Evolutionary conservation across 2,329 filamentous ascomycete species (phyloP).

Genomic region (Trichoderma asperellum): DNA sequence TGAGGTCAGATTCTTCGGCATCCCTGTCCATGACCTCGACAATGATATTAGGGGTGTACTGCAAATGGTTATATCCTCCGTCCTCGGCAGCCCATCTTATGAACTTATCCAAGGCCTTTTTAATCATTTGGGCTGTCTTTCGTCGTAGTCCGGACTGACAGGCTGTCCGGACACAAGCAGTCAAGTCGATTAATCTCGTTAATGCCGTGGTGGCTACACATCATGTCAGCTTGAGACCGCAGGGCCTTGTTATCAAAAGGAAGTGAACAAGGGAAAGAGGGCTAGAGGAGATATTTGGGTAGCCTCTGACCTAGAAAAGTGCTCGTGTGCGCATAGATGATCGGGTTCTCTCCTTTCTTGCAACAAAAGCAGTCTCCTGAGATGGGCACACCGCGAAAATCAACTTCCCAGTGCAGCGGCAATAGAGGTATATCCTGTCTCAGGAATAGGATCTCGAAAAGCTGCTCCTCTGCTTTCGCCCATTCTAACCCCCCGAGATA

Average conservation of each 20-base stretch:
- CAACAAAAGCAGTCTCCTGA: slow-evolving; percentile 44
- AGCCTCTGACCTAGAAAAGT: slow-evolving; percentile 43
- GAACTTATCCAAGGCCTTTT: slow-evolving; percentile 43
- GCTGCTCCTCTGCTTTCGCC: slow-evolving; percentile 53
- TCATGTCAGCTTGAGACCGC: slow-evolving; percentile 28
- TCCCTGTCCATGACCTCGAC: slow-evolving; percentile 43
- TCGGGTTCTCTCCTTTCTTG: slow-evolving; percentile 38
- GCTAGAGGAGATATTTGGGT: neutral
- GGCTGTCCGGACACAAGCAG: slow-evolving; percentile 40
- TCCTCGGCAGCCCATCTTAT: slow-evolving; percentile 49
- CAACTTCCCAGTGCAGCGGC: slow-evolving; percentile 47
- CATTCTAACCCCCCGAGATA: slow-evolving; percentile 53
- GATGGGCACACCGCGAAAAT: slow-evolving; percentile 48
- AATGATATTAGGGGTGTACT: slow-evolving; percentile 46
- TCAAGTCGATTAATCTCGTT: slow-evolving; percentile 47
- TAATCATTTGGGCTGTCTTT: slow-evolving; percentile 42
- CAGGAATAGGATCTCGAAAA: slow-evolving; percentile 49
- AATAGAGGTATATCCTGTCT: slow-evolving; percentile 48
- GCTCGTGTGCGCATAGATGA: slow-evolving; percentile 45
- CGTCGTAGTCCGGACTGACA: slow-evolving; percentile 43
- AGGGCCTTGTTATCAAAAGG: neutral
- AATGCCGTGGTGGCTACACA: slow-evolving; percentile 46
- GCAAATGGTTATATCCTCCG: slow-evolving; percentile 42
- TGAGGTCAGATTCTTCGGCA: slow-evolving; percentile 39
- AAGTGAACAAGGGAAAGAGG: neutral